Evolutionary conservation across 1,284 basidiomycete genomes (phyloP), one percentile per base, ranked within the genome.

Genomic region (Xanthoconium separans): DNA sequence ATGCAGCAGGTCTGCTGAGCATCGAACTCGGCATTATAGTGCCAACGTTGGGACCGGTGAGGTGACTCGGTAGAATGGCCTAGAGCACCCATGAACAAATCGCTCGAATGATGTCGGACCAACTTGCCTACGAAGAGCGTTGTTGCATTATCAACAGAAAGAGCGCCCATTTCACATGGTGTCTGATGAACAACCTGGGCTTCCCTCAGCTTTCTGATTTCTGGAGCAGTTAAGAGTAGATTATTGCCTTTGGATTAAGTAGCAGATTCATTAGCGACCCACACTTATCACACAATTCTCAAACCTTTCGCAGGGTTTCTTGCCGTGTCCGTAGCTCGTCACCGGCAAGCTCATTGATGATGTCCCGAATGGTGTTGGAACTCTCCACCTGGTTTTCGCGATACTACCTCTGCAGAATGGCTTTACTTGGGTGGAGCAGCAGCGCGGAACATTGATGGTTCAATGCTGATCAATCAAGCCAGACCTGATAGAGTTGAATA

Each of bases 301-400:
- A 50, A 18, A 64, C 65, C 57, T 61, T 60, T 18, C 16, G 54
- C 3, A 69, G 47, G 13, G 54, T 53, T 18, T 69, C 65, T 4
- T 68, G 47, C 3, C 67, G 60, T 4, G 55, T 70, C 12, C 45
- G 56, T 3, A 33, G 48, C 16, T 53, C 58, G 22, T 59, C 53
- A 10, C 57, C 55, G 3, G 62, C 63, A 13, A 63, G 51, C 4
- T 57, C 45, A 2, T 39, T 45, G 50, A 62, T 60, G 39, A 57
- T 42, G 4, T 24, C 36, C 18, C 53, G 48, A 10, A 66, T 66
- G 2, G 31, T 27, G n/a, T 44, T 50, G 42, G 68, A 64, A 33
- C 46, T 45, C 36, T 61, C 53, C 6, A 42, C 22, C 41, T 67
- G 66, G 34, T 57, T 58, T 36, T 53, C 53, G 31, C 65, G 61